Base-by-base conservation (phyloP, 768 basidiomycete genomes). In the Suillus clintonianus region DNA sequence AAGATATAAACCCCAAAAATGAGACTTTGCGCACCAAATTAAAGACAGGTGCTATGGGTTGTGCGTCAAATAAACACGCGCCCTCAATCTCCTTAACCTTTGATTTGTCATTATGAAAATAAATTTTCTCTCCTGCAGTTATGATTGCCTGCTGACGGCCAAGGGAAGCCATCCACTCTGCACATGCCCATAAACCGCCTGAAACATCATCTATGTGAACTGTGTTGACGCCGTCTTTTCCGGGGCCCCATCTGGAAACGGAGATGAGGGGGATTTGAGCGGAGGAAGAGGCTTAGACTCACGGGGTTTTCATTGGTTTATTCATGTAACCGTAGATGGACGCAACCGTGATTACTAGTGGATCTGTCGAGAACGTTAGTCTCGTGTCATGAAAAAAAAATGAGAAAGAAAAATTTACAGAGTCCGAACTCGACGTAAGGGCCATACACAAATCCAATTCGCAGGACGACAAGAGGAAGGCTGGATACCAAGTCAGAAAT, bases 291-390 rank as follows among this genome's bases (percentile, higher is more conserved):
- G 22, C 48, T 39, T 64, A 37, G 42, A 48, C 47, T 69, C 69
- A 94, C 91, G 94, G 81, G 11, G 88, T 90, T 73, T 91, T 93
- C 88, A 95, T 91, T 1, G 92, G 91, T 68, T 91, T 88, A 72
- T 92, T 86, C 74, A 92, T 80, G 71, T 91, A 87, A 6, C 91
- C 91, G 74, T 95, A 95, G 34, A 94, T 88, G 14, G 90, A 85
- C 11, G 86, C 89, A 14, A 94, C 87, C 1, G 89, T 89, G 51
- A 92, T 86, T 47, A 85, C 86, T 11, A 88, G 83, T 22, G 89
- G 80, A 66, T 91, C 91, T 92, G 68, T 22, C 43, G 19, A 42
- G 37, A 60, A 55, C 61, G 32, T 59, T n/a, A 57, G 57, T 50
- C 64, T 71, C 57, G 70, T 47, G 32, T 62, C 58, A 36, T 65